phyloP scores from a whole-genome alignment of 2,329 filamentous ascomycete species.

The Akanthomyces muscarius region DNA sequence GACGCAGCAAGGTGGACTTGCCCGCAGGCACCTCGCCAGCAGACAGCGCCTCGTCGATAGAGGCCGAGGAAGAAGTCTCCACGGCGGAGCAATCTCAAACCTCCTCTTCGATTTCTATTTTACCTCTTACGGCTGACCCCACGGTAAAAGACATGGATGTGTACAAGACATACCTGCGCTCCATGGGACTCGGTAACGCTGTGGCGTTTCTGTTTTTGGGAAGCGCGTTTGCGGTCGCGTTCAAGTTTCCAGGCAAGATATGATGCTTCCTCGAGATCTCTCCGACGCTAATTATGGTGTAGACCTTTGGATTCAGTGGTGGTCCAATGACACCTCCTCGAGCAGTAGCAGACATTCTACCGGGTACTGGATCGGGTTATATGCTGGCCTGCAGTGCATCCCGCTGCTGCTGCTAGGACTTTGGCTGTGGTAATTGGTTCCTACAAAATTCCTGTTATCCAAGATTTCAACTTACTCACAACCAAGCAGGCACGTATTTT shows the following conservation, averaged over 20 bases:
- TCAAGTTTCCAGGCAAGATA: slow-evolving; percentile 4
- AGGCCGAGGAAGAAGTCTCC: background rate
- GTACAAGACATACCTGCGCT: slow-evolving; percentile 4
- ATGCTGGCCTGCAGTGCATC: background rate
- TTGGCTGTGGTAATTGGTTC: background rate
- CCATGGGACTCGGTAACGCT: slow-evolving; percentile 1
- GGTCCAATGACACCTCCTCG: background rate
- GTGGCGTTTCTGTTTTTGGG: background rate
- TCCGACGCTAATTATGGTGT: background rate
- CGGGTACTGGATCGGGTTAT: slow-evolving; percentile 4
- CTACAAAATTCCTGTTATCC: background rate
- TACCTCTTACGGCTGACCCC: background rate
- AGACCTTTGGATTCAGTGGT: slow-evolving; percentile 13
- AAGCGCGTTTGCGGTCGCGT: background rate
- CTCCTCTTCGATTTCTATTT: background rate
- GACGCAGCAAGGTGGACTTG: background rate
- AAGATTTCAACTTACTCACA: background rate
- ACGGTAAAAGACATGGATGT: background rate
- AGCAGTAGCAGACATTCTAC: background rate
- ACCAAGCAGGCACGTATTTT: background rate
- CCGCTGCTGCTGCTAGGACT: background rate
- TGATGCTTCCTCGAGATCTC: background rate
- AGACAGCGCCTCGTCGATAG: background rate
- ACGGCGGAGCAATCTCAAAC: background rate
- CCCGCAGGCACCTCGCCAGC: background rate